phyloP scores from a whole-genome alignment of 345 rosid species.

The Noccaea bulbosa region DNA sequence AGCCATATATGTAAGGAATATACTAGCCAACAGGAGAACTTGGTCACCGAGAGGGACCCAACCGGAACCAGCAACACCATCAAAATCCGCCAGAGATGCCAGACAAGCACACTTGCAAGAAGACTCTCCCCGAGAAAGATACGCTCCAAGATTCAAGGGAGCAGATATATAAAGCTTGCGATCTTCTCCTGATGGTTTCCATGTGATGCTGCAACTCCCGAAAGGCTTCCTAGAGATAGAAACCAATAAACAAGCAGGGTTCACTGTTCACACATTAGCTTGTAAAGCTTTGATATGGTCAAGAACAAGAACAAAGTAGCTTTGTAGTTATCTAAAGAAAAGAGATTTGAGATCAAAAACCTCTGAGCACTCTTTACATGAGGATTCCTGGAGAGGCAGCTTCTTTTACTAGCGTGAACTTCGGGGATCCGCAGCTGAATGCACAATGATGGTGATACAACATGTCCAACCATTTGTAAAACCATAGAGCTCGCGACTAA shows the following conservation, averaged over 20 bases:
- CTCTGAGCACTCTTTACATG: constrained; percentile 42
- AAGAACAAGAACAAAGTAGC: neutral
- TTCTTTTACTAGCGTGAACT: constrained; percentile 32
- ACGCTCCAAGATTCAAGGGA: constrained; percentile 44
- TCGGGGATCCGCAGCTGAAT: constrained; percentile 51
- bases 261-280: neutral
- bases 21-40: constrained; percentile 67
- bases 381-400: constrained; percentile 30
- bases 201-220: constrained; percentile 44
- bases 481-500: constrained; percentile 33
- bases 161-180: constrained; percentile 22
- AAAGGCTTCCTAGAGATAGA: constrained; percentile 42
- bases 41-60: constrained; percentile 71
- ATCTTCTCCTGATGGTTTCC: constrained; percentile 40
- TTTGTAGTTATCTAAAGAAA: neutral
- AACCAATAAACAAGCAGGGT: neutral
- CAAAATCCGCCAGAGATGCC: constrained; percentile 60
- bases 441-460: constrained; percentile 49
- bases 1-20: constrained; percentile 79
- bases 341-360: constrained; percentile 30
- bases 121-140: constrained; percentile 32
- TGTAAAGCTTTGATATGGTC: neutral
- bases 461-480: constrained; percentile 58
- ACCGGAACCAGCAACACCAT: constrained; percentile 54
- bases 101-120: constrained; percentile 49